These are phyloP conservation scores for Liriodendron chinense DNA, from an alignment of 164 flowering plant species.

Conservation along the genomic window DNA sequence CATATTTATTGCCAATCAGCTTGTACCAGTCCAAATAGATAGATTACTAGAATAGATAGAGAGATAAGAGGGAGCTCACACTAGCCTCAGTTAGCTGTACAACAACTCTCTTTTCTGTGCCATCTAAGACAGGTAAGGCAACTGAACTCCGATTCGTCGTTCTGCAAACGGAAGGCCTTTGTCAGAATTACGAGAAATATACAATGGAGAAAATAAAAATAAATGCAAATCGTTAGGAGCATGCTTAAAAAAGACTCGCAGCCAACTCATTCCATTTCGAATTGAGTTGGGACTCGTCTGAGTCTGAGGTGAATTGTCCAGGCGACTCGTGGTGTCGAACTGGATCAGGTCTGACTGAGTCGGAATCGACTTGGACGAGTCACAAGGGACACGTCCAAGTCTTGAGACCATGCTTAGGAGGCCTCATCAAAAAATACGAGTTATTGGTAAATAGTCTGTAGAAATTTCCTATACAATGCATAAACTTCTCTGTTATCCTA, in stretches of 20 bases:
- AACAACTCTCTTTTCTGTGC: constrained; percentile 40
- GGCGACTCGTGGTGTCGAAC: too few species aligned
- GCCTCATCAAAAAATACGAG: not conserved
- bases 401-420: not conserved
- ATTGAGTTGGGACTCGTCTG: too few species aligned
- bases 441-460: too few species aligned
- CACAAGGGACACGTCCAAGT: too few species aligned
- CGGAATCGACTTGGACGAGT: too few species aligned
- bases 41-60: constrained; percentile 24
- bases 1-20: constrained; percentile 40
- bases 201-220: too few species aligned
- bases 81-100: constrained; percentile 88
- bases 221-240: not conserved
- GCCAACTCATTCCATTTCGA: too few species aligned
- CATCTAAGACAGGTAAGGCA: constrained; percentile 38
- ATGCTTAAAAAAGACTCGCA: too few species aligned
- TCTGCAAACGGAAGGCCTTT: constrained; percentile 50
- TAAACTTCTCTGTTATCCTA: too few species aligned
- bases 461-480: too few species aligned
- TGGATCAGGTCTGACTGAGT: too few species aligned
- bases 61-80: constrained; percentile 31
- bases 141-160: constrained; percentile 61
- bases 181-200: not conserved
- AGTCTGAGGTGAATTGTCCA: too few species aligned
- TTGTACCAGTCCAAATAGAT: constrained; percentile 31